Conservation (phyloP, 1,284 basidiomycete species). For the Ceratobasidium sp. region DNA sequence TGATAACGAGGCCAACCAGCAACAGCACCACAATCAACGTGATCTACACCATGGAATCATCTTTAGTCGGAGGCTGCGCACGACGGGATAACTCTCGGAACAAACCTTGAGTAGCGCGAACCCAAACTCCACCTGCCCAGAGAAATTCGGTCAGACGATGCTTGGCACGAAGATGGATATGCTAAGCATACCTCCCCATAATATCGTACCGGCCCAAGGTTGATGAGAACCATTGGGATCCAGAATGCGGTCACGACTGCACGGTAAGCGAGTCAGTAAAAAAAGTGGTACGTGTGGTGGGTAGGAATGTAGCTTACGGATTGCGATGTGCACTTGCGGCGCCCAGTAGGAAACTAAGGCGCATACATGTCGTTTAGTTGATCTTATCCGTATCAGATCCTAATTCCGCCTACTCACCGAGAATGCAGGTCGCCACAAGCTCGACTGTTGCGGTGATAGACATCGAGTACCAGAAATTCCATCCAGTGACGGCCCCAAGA, state of each 20-base stretch:
- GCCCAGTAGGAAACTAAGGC: conserved; percentile 44
- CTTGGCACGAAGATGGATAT: neutral
- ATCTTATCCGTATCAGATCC: neutral
- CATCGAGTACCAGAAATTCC: conserved; percentile 50
- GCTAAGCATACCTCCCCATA: conserved; percentile 47
- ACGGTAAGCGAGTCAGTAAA: conserved; percentile 7
- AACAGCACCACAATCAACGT: conserved; percentile 41
- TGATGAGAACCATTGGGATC: conserved; percentile 49
- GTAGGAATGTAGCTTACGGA: conserved; percentile 16
- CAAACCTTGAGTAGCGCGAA: conserved; percentile 52
- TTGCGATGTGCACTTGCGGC: conserved; percentile 43
- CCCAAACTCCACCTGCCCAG: conserved; percentile 51
- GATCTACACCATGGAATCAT: conserved; percentile 16
- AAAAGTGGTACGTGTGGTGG: neutral
- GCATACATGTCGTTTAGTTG: conserved; percentile 18
- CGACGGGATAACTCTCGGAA: neutral
- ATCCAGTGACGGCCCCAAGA: conserved; percentile 48
- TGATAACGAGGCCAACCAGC: conserved; percentile 49
- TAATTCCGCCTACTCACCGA: conserved; percentile 38
- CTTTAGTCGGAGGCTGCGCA: neutral
- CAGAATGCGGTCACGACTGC: conserved; percentile 49
- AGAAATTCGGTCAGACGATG: neutral
- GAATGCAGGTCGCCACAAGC: conserved; percentile 47
- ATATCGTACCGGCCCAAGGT: conserved; percentile 49
- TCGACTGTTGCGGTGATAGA: conserved; percentile 49